These are phyloP conservation scores for Termitomyces sp. DNA, from an alignment of 1,284 basidiomycete species.

Conservation along the genomic window DNA sequence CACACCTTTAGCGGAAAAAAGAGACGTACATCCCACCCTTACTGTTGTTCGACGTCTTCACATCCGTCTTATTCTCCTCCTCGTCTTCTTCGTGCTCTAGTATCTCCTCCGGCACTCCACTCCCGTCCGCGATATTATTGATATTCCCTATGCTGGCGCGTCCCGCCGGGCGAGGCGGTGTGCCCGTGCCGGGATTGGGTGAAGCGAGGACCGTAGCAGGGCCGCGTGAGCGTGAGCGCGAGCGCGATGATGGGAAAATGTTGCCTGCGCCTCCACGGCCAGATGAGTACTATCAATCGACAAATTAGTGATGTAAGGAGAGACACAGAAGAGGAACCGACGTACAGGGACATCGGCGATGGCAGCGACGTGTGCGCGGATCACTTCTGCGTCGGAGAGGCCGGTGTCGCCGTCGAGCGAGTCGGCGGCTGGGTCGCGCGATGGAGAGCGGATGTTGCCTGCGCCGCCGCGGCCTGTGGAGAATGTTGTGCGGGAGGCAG, in stretches of 20 bases:
- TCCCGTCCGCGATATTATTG: no score
- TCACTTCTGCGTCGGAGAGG: constrained; percentile 39
- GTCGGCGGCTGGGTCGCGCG: constrained; percentile 42
- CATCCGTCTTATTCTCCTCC: constrained; percentile 45
- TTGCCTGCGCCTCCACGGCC: constrained; percentile 62
- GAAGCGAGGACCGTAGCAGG: not conserved
- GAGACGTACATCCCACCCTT: constrained; percentile 33
- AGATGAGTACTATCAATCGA: constrained; percentile 55
- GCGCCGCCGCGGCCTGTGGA: constrained; percentile 73
- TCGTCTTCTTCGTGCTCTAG: constrained; percentile 34
- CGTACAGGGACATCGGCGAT: constrained; percentile 34
- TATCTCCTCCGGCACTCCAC: constrained; percentile 33
- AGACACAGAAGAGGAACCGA: constrained; percentile 4
- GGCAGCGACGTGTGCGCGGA: constrained; percentile 37
- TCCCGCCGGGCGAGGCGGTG: constrained; percentile 35
- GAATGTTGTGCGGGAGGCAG: constrained; percentile 31
- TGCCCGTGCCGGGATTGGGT: not conserved
- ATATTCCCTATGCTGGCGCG: constrained; percentile 57
- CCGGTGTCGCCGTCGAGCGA: constrained; percentile 30
- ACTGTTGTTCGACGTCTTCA: constrained; percentile 22
- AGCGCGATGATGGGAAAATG: constrained; percentile 31
- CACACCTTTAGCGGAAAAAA: not conserved
- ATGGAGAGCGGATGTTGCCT: constrained; percentile 74
- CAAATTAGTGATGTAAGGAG: not conserved
- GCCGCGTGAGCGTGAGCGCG: constrained; percentile 28